A percentile compares a stretch with the other conserved stretches of the same genome.
Conservation (phyloP, 768 basidiomycete species). For the Boletus subparvulus region DNA sequence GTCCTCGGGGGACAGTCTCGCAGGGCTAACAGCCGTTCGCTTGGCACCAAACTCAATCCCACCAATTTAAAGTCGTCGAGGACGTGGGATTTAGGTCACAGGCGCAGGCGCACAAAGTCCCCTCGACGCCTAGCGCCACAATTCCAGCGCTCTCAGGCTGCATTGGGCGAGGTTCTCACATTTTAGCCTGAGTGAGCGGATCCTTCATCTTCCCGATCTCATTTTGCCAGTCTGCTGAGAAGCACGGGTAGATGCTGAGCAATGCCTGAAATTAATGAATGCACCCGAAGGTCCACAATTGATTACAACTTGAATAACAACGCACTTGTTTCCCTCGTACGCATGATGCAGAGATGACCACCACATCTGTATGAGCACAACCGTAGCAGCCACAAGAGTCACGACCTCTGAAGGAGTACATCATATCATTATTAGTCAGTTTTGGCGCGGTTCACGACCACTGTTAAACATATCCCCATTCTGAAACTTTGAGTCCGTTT, state of each 20-base stretch:
- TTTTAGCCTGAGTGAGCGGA: too few species aligned
- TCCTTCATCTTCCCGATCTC: constrained; percentile 58
- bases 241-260: constrained; percentile 39
- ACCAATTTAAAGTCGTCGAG: background rate
- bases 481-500: too few species aligned
- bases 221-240: constrained; percentile 62
- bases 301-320: background rate
- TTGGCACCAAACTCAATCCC: constrained; percentile 1
- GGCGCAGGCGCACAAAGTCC: background rate
- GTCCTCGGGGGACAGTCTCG: background rate
- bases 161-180: background rate
- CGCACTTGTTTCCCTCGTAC: background rate
- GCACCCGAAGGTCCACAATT: too few species aligned
- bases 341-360: background rate
- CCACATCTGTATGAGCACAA: background rate
- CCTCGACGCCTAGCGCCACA: background rate
- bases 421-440: too few species aligned
- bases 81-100: background rate
- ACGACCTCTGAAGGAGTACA: background rate
- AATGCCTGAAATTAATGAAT: too few species aligned
- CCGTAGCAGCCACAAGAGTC: background rate
- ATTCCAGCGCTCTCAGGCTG: background rate
- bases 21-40: background rate
- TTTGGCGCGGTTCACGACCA: background rate
- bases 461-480: background rate